Conservation (phyloP, 495 filamentous ascomycete species). For the Hamigera avellanea region DNA sequence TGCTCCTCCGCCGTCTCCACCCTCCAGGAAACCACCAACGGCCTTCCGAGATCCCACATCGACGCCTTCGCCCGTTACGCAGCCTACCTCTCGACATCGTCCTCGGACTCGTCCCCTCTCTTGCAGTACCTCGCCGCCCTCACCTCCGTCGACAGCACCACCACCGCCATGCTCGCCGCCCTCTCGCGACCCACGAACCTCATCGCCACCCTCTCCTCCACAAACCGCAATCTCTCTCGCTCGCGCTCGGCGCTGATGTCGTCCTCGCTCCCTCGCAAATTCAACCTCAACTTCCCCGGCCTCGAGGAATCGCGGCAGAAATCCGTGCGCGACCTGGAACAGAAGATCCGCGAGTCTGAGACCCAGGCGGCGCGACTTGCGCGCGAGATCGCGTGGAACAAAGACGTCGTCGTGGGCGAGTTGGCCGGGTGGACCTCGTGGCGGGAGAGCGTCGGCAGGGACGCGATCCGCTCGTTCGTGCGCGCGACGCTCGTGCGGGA, state of each 20-base stretch:
- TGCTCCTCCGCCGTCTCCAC: constrained; percentile 42
- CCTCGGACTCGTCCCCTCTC: constrained; percentile 58
- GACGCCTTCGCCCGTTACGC: constrained; percentile 65
- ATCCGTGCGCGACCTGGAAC: constrained; percentile 65
- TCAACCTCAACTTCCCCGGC: constrained; percentile 37
- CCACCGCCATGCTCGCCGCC: constrained; percentile 66
- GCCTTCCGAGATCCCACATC: constrained; percentile 53
- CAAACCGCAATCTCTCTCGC: constrained; percentile 60
- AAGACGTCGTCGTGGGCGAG: constrained; percentile 84
- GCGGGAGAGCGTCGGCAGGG: constrained; percentile 63
- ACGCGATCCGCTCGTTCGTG: constrained; percentile 64
- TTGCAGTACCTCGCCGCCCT: constrained; percentile 61
- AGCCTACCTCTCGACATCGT: constrained; percentile 49
- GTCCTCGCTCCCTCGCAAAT: constrained; percentile 35
- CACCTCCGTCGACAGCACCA: constrained; percentile 64
- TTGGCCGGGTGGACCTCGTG: constrained; percentile 88
- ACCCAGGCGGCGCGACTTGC: constrained; percentile 55
- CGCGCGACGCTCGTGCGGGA: constrained; percentile 68
- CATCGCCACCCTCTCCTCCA: constrained; percentile 54
- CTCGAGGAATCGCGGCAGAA: constrained; percentile 83
- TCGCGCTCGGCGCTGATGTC: constrained; percentile 56
- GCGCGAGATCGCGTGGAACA: constrained; percentile 78
- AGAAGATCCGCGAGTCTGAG: constrained; percentile 54
- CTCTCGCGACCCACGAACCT: constrained; percentile 72
- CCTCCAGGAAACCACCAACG: constrained; percentile 30